These are phyloP conservation scores for Quercus parvula DNA, from an alignment of 306 rosid genomes.

Conservation along the genomic window DNA sequence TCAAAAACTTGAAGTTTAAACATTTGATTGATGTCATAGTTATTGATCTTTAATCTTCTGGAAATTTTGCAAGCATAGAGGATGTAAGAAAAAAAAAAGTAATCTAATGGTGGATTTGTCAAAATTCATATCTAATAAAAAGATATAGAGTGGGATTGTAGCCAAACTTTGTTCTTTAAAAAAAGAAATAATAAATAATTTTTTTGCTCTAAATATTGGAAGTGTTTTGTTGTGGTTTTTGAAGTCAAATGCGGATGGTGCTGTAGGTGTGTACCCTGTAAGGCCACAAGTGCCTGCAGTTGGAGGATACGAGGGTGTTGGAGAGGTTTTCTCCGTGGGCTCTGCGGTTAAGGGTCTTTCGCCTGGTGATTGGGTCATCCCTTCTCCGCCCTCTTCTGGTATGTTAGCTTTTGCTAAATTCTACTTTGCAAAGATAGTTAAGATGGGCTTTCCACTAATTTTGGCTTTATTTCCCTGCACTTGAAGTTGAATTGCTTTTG, in stretches of 20 bases:
- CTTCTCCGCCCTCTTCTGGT: constrained; percentile 88
- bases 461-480: background rate
- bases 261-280: constrained; percentile 78
- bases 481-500: background rate
- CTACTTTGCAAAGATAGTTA: background rate
- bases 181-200: background rate
- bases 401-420: background rate
- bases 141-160: no score
- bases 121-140: no score
- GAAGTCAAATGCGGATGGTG: background rate
- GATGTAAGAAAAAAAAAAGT: no score
- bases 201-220: constrained; percentile 7
- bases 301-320: constrained; percentile 95
- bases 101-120: no score
- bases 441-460: background rate
- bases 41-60: no score
- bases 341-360: constrained; percentile 49
- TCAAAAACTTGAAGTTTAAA: no score
- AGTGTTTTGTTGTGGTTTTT: background rate
- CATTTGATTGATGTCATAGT: no score
- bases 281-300: constrained; percentile 82
- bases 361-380: constrained; percentile 90
- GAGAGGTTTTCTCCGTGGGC: constrained; percentile 75
- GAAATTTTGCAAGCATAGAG: no score
- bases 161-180: no score